These are phyloP conservation scores for Clonostachys solani DNA, from an alignment of 2,329 filamentous ascomycete species.

Conservation along the genomic window DNA sequence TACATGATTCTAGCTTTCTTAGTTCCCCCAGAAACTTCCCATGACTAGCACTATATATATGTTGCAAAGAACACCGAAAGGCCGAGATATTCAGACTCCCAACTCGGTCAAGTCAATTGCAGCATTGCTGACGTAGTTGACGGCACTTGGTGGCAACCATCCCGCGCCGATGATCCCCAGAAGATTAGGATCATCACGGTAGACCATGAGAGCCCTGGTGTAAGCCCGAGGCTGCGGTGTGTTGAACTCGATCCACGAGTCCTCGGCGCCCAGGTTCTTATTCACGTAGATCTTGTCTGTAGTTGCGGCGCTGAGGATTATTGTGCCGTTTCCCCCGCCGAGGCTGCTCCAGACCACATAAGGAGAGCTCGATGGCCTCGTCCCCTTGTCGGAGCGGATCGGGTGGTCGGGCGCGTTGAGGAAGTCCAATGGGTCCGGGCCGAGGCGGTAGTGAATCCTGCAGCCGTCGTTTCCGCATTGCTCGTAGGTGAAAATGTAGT, in stretches of 20 bases:
- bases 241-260: constrained; percentile 27
- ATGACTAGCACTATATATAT: too few species aligned
- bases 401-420: constrained; percentile 19
- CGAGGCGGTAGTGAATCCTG: constrained; percentile 39
- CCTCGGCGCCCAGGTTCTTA: constrained; percentile 27
- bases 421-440: constrained; percentile 29
- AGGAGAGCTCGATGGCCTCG: constrained; percentile 27
- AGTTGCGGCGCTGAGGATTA: constrained; percentile 31
- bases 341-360: constrained; percentile 37
- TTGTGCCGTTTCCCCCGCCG: constrained; percentile 38
- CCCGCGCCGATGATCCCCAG: constrained; percentile 38
- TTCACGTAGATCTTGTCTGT: constrained; percentile 34
- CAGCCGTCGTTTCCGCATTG: constrained; percentile 40
- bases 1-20: too few species aligned
- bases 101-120: too few species aligned
- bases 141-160: constrained; percentile 38
- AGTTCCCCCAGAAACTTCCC: too few species aligned
- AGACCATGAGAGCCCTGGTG: constrained; percentile 27
- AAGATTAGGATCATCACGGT: constrained; percentile 23
- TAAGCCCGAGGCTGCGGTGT: constrained; percentile 29
- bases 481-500: constrained; percentile 57
- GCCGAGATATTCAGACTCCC: too few species aligned
- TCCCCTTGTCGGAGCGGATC: constrained; percentile 21
- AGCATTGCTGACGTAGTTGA: constrained; percentile 28
- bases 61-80: too few species aligned